Evolutionary conservation across 2,329 filamentous ascomycete species (phyloP), one percentile per base, ranked within the genome.

Genomic region (Tolypocladium nubicola): DNA sequence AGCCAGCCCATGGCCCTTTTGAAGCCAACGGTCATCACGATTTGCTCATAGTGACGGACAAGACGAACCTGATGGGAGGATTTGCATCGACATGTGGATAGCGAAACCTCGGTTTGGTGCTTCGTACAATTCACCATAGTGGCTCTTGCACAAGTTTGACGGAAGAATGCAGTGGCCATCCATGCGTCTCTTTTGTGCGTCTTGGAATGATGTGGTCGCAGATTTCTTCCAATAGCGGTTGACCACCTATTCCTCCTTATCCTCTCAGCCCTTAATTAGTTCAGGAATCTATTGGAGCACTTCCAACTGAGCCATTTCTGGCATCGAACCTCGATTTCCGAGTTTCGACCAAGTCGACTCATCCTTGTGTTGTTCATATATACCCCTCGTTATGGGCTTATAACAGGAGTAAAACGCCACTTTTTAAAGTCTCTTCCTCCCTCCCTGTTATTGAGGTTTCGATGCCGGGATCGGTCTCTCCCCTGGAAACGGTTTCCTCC

Each of bases 401-500:
- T 14, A 9, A 9, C 13, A 47, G 13, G 21, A 49, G 26, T n/a
- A 10, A 19, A 37, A n/a, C 1, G 16, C 9, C 5, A 35, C 1
- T 35, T 9, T 13, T 35, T 2, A 35, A 13, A n/a, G 14, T 1
- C 2, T 7, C 21, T 33, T 11, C 1, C 9, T 16, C 23, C 26
- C 10, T 10, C 13, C 8, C 23, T 30, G 47, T 45, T 30, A 56
- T 47, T 41, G 47, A n/a, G 47, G 49, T 4, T 47, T 53, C 14
- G 47, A 21, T 14, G 8, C 26, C 7, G 14, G 41, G 10, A 49
- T 26, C 23, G 41, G 40, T 4, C 41, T 23, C 54, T 77, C 75
- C 16, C 68, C 64, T 0, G 66, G 68, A 55, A 68, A 70, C 1
- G 79, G 79, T 61, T 81, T 82, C 33, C 79, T 71, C 10, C 78